Conservation (phyloP, 139 green algal genomes). For the Tetradesmus obliquus region DNA sequence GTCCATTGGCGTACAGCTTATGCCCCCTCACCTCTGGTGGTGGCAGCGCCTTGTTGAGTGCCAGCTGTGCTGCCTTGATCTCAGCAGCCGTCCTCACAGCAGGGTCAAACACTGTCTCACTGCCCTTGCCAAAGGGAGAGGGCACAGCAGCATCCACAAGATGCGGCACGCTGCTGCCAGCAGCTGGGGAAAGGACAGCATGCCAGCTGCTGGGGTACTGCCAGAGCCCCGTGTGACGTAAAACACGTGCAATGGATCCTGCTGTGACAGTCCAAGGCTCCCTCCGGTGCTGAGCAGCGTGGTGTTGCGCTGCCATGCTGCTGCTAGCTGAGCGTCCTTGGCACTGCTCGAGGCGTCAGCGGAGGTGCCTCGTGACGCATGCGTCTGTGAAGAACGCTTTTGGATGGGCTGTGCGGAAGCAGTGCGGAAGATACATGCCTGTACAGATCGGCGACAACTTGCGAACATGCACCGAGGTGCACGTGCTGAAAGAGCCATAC, state of each 20-base stretch:
- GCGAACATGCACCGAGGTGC: background rate
- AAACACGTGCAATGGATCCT: background rate
- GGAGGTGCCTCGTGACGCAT: background rate
- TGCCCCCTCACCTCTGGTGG: background rate
- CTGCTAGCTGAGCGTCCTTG: background rate
- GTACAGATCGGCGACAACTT: background rate
- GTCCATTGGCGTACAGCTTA: background rate
- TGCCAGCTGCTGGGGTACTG: background rate
- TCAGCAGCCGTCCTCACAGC: background rate
- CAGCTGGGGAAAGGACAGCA: background rate
- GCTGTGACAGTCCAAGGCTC: background rate
- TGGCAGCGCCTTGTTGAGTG: background rate
- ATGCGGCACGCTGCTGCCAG: background rate
- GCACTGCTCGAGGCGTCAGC: background rate
- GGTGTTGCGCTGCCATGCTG: background rate
- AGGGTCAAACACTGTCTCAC: background rate
- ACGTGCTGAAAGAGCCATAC: background rate
- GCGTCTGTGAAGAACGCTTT: background rate
- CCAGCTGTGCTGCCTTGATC: constrained; percentile 3
- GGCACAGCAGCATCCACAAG: background rate
- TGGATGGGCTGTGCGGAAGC: background rate
- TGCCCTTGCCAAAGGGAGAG: background rate
- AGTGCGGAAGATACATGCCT: background rate
- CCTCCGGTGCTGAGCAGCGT: background rate
- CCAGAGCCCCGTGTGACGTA: background rate